These are phyloP conservation scores for Cicer bijugum DNA, from an alignment of 306 rosid species.

Conservation along the genomic window DNA sequence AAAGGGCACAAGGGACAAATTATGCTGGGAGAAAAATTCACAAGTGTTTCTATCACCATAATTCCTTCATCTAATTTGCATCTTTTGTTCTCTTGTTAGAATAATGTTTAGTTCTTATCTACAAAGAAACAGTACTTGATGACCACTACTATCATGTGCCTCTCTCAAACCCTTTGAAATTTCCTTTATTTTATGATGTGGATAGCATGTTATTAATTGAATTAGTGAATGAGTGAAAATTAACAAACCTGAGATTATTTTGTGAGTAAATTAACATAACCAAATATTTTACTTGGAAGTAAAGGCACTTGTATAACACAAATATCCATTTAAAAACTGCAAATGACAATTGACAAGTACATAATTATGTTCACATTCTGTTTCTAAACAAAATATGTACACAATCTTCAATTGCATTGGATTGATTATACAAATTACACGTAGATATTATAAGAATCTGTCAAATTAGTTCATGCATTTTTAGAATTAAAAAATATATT, in stretches of 20 bases:
- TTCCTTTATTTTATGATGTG: conserved; percentile 30
- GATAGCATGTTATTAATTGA: conserved; percentile 27
- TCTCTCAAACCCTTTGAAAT: conserved; percentile 7
- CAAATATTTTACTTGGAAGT: background rate
- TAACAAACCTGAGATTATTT: background rate
- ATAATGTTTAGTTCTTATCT: conserved; percentile 37
- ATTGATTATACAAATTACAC: no score
- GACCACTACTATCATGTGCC: conserved; percentile 1
- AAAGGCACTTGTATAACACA: background rate
- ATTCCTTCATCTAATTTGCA: conserved; percentile 42
- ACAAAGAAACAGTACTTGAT: conserved; percentile 29
- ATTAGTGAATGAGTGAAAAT: background rate
- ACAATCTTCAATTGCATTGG: no score
- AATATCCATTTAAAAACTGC: background rate
- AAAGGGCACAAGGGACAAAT: conserved; percentile 54
- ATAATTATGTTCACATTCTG: background rate
- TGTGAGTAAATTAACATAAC: background rate
- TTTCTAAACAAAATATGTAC: background rate
- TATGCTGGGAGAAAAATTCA: conserved; percentile 47
- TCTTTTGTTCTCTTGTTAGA: conserved; percentile 45
- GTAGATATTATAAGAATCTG: no score
- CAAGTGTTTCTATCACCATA: conserved; percentile 34
- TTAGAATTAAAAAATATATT: no score
- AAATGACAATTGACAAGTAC: background rate
- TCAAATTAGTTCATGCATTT: no score